Evolutionary conservation across 176 grass and related monocot genomes (phyloP).

Genomic region (Secale cereale): DNA sequence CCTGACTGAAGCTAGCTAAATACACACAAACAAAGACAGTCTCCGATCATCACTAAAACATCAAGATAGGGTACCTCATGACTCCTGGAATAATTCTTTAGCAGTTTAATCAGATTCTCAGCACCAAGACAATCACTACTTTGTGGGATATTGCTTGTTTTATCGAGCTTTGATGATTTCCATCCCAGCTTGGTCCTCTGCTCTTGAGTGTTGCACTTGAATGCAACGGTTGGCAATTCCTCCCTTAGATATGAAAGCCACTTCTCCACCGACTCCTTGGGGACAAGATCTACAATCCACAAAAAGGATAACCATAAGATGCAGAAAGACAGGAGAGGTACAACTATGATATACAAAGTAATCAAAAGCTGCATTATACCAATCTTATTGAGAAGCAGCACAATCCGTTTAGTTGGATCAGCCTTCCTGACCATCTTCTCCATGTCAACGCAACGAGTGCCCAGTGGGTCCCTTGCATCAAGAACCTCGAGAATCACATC

Average conservation of each 20-base stretch:
- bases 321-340: background rate
- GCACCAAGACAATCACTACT: constrained; percentile 92
- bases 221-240: constrained; percentile 87
- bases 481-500: constrained; percentile 96
- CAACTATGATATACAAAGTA: background rate
- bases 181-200: constrained; percentile 90
- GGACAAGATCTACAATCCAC: constrained; percentile 70
- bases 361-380: constrained; percentile 32
- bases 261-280: constrained; percentile 71
- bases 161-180: constrained; percentile 82
- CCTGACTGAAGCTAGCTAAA: background rate
- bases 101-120: constrained; percentile 84
- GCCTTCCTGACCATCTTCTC: constrained; percentile 79
- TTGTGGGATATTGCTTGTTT: constrained; percentile 72
- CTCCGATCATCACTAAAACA: background rate
- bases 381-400: constrained; percentile 96
- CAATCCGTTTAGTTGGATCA: constrained; percentile 74
- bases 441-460: constrained; percentile 78
- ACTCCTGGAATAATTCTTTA: constrained; percentile 98
- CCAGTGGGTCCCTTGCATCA: constrained; percentile 80
- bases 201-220: constrained; percentile 96
- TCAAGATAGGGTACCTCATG: constrained; percentile 53
- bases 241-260: constrained; percentile 88
- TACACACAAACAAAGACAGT: background rate
- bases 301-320: background rate